A percentile compares a stretch with the other conserved stretches of the same genome.
These are phyloP conservation scores for Alternaria atra DNA, from an alignment of 2,329 filamentous ascomycete genomes.

Conservation along the genomic window DNA sequence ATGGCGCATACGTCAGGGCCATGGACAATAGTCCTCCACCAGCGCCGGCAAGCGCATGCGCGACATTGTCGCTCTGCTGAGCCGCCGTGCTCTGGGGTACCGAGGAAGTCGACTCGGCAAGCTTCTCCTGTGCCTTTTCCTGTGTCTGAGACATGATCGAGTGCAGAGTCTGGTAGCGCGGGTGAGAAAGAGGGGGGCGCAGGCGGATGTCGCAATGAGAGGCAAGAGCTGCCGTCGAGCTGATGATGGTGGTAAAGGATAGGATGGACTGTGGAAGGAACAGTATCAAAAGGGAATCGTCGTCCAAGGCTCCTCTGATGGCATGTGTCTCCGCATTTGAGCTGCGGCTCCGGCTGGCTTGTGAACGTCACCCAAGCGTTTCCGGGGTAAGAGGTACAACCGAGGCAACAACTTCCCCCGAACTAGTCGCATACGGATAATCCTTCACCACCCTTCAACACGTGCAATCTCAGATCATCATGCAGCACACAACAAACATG, in stretches of 20 bases:
- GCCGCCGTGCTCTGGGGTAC: conserved; percentile 67
- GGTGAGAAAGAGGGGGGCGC: conserved; percentile 15
- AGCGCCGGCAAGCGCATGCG: conserved; percentile 90
- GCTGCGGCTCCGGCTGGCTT: conserved; percentile 40
- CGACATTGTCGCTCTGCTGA: conserved; percentile 95
- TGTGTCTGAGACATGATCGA: conserved; percentile 40
- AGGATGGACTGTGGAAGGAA: background rate
- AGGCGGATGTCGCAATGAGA: conserved; percentile 2
- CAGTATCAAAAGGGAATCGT: conserved; percentile 17
- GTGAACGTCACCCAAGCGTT: conserved; percentile 45
- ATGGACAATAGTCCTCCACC: conserved; percentile 95
- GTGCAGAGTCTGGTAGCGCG: background rate
- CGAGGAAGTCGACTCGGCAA: conserved; percentile 45
- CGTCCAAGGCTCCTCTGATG: conserved; percentile 17
- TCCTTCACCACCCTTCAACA: conserved; percentile 18
- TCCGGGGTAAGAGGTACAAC: conserved; percentile 36
- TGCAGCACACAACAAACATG: background rate
- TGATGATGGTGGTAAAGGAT: background rate
- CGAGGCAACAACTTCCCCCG: conserved; percentile 40
- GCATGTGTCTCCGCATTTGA: conserved; percentile 35
- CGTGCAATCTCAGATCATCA: conserved; percentile 12
- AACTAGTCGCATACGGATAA: conserved; percentile 14
- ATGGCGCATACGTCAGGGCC: conserved; percentile 78
- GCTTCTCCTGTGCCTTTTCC: conserved; percentile 45
- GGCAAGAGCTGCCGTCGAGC: conserved; percentile 6